Conservation (phyloP, 2,329 filamentous ascomycete genomes). For the Metarhizium sp. region DNA sequence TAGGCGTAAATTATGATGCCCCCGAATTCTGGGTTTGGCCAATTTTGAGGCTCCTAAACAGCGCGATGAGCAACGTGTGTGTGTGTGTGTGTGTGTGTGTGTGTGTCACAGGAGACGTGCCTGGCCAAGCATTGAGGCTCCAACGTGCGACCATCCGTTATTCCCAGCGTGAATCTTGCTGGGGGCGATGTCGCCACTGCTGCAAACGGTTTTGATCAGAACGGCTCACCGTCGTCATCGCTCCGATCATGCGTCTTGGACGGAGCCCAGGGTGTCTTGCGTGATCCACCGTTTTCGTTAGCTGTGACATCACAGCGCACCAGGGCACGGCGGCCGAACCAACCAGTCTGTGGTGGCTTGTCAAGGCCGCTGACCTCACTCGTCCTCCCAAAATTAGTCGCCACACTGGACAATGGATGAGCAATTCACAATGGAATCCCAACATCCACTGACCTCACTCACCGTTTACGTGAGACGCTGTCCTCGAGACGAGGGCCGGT, state of each 20-base stretch:
- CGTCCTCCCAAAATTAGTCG: background rate
- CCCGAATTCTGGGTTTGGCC: background rate
- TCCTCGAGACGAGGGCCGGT: too few species aligned
- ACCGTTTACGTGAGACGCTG: too few species aligned
- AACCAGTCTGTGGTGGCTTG: background rate
- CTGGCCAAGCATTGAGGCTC: constrained; percentile 1
- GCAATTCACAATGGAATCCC: background rate
- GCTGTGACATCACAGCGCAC: constrained; percentile 2
- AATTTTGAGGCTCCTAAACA: background rate
- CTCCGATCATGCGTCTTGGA: background rate
- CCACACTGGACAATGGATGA: too few species aligned
- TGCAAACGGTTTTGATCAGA: background rate
- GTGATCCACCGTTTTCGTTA: background rate
- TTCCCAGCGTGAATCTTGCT: background rate
- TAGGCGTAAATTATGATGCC: background rate
- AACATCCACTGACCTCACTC: background rate
- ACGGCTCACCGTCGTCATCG: background rate
- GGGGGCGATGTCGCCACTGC: background rate
- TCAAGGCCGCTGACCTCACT: constrained; percentile 1
- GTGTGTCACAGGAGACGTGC: background rate
- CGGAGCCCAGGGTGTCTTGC: background rate
- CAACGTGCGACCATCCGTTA: background rate
- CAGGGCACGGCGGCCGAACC: background rate
- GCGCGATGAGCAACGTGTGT: background rate
- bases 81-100: background rate